Percentiles rank a stretch among this genome's conserved stretches.
Evolutionary conservation across 495 filamentous ascomycete genomes (phyloP).

Genomic region (Monascus purpureus): DNA sequence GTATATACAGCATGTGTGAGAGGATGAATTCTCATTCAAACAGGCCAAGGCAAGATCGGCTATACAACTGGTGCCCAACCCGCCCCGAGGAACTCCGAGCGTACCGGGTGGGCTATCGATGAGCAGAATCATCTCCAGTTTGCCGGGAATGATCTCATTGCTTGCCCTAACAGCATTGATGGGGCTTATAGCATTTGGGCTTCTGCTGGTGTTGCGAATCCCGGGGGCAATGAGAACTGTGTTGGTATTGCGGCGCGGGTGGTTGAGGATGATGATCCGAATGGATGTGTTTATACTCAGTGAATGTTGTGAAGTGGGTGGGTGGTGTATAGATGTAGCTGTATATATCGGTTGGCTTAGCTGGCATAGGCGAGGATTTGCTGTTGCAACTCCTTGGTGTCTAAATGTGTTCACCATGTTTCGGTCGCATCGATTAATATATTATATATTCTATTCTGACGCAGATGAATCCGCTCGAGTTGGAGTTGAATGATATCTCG

Average conservation of each 20-base stretch:
- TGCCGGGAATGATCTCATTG: constrained; percentile 26
- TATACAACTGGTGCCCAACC: constrained; percentile 30
- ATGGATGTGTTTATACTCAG: constrained; percentile 50
- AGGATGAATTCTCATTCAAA: no score
- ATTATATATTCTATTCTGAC: no score
- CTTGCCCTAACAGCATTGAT: constrained; percentile 35
- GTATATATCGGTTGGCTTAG: no score
- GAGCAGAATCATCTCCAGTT: constrained; percentile 29
- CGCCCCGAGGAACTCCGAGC: constrained; percentile 25
- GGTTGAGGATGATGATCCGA: constrained; percentile 13
- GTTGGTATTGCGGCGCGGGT: constrained; percentile 26
- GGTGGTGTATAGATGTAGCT: no score
- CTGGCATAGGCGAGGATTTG: no score
- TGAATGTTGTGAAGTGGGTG: no score
- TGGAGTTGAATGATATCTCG: no score
- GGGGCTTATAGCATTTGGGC: constrained; percentile 37
- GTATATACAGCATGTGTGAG: no score
- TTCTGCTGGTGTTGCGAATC: constrained; percentile 22
- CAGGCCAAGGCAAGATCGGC: constrained; percentile 35
- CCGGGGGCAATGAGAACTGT: constrained; percentile 30
- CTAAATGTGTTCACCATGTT: no score
- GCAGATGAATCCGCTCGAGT: no score
- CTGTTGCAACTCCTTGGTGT: no score
- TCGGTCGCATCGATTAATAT: no score
- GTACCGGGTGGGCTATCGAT: constrained; percentile 28